Evolutionary conservation across 331 rosid species (phyloP), one percentile per base, ranked within the genome.

Genomic region (Saraca asoca): DNA sequence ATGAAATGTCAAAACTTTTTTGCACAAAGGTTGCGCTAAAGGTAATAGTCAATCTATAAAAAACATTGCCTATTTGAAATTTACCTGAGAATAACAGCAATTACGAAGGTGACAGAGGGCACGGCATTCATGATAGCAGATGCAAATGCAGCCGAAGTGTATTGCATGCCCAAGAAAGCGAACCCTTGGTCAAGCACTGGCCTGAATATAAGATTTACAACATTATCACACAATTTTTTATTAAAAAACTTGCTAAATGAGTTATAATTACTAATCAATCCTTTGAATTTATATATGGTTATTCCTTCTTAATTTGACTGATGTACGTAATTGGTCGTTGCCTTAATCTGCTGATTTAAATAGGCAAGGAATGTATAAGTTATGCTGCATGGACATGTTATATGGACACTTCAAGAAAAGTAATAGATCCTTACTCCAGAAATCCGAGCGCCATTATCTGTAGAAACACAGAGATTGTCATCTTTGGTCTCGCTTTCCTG

Each of bases 131-230:
- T 72, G 45, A 89, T 46, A 16, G 87, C 96, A 10, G 96, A 84
- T 20, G 96, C 38, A 75, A 75, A 89, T 33, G 96, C 76, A 17
- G 96, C 93, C 0, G 96, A 86, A 2, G 96, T 89, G 45, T 82
- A 89, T 45, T 71, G 70, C 93, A 89, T 78, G 20, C 96, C 96
- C 81, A 84, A 56, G 79, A 78, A 86, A n/a, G 83, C 70, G 41
- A 89, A 86, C 0, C 90, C 90, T 57, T 89, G 96, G 57, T 86
- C 93, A 12, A 86, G 33, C 33, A 88, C 79, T 39, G 92, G 92
- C 81, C 93, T 88, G 72, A 10, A 44, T 54, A 6, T 34, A 15
- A 3, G 0, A 46, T 24, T 4, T 16, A n/a, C n/a, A n/a, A n/a
- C n/a, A n/a, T n/a, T n/a, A n/a, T n/a, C n/a, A n/a, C n/a, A n/a